phyloP scores from a whole-genome alignment of 2,329 filamentous ascomycete species.

The Aspergillus clavatus region DNA sequence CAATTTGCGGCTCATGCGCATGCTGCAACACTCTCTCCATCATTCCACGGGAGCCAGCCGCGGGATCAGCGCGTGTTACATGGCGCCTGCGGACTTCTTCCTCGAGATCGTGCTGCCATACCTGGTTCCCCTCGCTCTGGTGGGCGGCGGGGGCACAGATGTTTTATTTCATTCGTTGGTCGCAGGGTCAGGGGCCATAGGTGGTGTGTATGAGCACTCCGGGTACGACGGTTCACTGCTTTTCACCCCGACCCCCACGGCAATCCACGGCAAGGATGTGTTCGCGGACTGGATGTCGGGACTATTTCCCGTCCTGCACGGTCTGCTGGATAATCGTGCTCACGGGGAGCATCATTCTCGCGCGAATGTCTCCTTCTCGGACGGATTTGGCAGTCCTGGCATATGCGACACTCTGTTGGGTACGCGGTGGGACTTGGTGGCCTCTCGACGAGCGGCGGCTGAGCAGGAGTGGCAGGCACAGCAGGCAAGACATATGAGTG shows the following conservation, averaged over 20 bases:
- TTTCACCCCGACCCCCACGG: neutral
- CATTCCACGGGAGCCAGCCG: neutral
- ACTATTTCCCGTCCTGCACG: neutral
- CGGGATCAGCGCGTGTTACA: constrained; percentile 1
- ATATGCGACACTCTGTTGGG: constrained; percentile 1
- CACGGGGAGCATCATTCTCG: neutral
- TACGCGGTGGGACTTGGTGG: constrained; percentile 3
- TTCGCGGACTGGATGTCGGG: neutral
- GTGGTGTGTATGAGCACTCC: constrained; percentile 1
- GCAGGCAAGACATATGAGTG: neutral
- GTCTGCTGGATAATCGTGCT: neutral
- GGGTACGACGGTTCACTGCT: neutral
- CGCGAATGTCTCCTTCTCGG: constrained; percentile 1
- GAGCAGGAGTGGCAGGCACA: constrained; percentile 1
- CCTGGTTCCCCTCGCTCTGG: neutral
- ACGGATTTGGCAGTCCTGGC: constrained; percentile 1
- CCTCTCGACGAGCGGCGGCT: neutral
- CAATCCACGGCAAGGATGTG: neutral
- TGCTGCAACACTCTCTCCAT: neutral
- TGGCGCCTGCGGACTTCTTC: neutral
- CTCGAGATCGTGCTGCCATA: constrained; percentile 1
- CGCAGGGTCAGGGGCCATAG: neutral
- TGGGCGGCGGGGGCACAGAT: neutral
- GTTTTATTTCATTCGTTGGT: neutral
- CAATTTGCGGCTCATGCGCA: neutral